Base-by-base conservation (phyloP, 495 filamentous ascomycete genomes). In the Xylaria palmicola region DNA sequence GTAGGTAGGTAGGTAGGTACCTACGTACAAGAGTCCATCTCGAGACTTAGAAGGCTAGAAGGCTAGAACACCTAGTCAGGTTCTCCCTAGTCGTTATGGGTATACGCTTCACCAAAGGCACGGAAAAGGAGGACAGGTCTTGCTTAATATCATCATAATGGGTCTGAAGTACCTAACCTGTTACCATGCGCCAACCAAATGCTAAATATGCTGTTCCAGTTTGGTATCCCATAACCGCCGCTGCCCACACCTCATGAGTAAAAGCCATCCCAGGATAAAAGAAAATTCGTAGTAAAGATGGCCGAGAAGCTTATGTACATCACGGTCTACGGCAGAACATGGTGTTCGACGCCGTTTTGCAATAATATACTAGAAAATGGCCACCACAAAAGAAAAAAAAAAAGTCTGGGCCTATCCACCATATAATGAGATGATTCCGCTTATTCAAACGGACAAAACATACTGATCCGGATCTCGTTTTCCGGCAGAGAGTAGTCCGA, bases 401-500 rank as follows among this genome's bases (percentile, higher is more conserved):
- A 20, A 22, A 9, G n/a, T 17, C n/a, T 22, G 29, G 48, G 48
- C 27, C 8, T 27, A 4, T n/a, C 19, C 41, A 15, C 6, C 9
- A 34, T 19, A 50, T 13, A 13, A 24, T 29, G 19, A 27, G 10
- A 12, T 22, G 45, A 1, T 10, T 7, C 10, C 32, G 12, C 26
- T 32, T 15, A 27, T 36, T 79, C 83, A 93, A 67, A 92, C 80
- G 66, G 91, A 93, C 77, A 94, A 83, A 73, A 95, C 88, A 79
- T 91, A 92, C 62, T 79, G 75, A 72, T 90, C 88, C 60, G 85
- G 87, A 56, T 87, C 88, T 62, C 83, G 81, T 78, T 89, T 90
- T 72, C 85, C 91, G 56, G 89, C 90, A 80, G 92, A 90, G 69
- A 91, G 86, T 63, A 97, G 80, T 58, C 93, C 94, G 60, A 98